Percentiles rank a stretch among this genome's conserved stretches.
phyloP scores from a whole-genome alignment of 2,329 filamentous ascomycete species.

The Nemania diffusa region DNA sequence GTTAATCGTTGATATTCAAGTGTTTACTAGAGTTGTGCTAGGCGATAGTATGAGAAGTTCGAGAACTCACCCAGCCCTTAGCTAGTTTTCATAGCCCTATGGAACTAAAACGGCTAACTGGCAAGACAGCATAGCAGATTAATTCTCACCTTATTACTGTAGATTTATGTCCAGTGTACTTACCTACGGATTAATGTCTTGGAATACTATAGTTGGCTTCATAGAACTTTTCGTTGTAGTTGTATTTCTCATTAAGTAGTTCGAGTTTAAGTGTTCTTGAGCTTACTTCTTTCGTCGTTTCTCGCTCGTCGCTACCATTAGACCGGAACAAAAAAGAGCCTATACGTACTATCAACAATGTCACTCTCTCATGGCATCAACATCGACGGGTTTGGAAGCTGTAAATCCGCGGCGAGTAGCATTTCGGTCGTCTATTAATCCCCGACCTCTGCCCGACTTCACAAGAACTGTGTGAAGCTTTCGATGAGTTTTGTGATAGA shows the following conservation, averaged over 20 bases:
- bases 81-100: constrained; percentile 12
- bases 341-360: not conserved
- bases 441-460: constrained; percentile 8
- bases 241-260: not conserved
- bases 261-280: not conserved
- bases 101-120: constrained; percentile 6
- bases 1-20: not conserved
- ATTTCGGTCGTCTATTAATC: constrained; percentile 17
- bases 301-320: not conserved
- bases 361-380: not conserved
- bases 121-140: not conserved
- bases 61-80: constrained; percentile 26
- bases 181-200: not conserved
- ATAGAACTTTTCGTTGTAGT: not conserved
- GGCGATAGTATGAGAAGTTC: constrained; percentile 8
- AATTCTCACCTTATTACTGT: not conserved
- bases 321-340: not conserved
- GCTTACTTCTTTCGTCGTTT: not conserved
- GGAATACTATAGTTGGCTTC: not conserved
- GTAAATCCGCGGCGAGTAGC: constrained; percentile 4
- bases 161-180: not conserved
- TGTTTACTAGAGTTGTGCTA: constrained; percentile 5
- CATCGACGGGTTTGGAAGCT: not conserved
- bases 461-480: not conserved
- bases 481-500: constrained; percentile 2